Evolutionary conservation across 2,329 filamentous ascomycete genomes (phyloP).

Genomic region (Sporothrix inflata): DNA sequence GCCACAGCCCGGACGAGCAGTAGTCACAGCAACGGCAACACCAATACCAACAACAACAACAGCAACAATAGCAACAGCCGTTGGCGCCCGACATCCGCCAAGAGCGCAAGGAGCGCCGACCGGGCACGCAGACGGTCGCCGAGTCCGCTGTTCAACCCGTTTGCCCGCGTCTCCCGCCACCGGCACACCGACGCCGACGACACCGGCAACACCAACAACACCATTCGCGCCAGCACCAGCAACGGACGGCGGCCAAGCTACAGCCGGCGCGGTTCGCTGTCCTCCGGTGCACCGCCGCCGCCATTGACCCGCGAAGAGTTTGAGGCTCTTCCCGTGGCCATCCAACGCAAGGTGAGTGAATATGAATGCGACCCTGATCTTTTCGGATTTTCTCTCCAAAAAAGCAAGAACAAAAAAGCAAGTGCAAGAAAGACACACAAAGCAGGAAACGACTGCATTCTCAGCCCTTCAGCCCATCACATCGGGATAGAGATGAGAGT

Average conservation of each 20-base stretch:
- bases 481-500: not conserved
- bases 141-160: constrained; percentile 29
- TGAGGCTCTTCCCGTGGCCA: constrained; percentile 53
- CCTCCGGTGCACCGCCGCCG: constrained; percentile 35
- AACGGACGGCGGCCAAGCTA: constrained; percentile 24
- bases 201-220: not conserved
- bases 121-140: constrained; percentile 13
- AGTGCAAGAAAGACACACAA: not conserved
- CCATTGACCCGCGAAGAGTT: constrained; percentile 53
- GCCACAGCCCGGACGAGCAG: not conserved
- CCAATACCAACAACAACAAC: not conserved
- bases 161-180: constrained; percentile 25
- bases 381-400: too few species aligned
- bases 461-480: constrained; percentile 12
- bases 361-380: constrained; percentile 24
- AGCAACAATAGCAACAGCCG: constrained; percentile 19
- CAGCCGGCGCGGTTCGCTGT: constrained; percentile 35
- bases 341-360: constrained; percentile 53
- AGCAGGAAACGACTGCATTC: not conserved
- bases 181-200: constrained; percentile 7
- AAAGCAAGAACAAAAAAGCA: not conserved
- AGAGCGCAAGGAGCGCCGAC: constrained; percentile 9
- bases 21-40: not conserved
- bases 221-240: constrained; percentile 21
- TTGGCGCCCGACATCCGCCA: constrained; percentile 17